Base-by-base conservation (phyloP, 1,139 yeast species). In the Lodderomyces jiufengensis region DNA sequence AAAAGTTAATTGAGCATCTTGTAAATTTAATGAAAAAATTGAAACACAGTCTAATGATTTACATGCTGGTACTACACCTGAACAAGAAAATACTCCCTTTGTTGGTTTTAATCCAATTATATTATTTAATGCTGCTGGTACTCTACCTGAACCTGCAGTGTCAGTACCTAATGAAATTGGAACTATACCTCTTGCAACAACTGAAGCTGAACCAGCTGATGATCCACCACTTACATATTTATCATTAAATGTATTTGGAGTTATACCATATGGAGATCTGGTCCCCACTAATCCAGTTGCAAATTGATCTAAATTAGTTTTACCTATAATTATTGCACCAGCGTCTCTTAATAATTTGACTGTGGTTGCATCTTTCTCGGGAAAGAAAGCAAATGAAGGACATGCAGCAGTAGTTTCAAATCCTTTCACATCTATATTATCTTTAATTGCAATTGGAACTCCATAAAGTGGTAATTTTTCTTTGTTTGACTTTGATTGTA, bases 111-210 rank as follows among this genome's bases (percentile, higher is more conserved):
- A 73, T 10, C 97, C 97, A 46, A 92, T 73, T 49, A 92, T 62
- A 57, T 90, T 90, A 70, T 92, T 92, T 49, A 90, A 71, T 16
- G 88, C 92, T n/a, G 97, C 97, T 18, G 98, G 98, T 22, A 92
- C 97, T 53, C 97, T 75, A 32, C 97, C 97, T 9, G 95, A 85
- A 16, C 98, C 98, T n/a, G 97, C 97, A 30, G 98, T 92, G 55
- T 92, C 98, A 6, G 97, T 90, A 33, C 97, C 97, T 48, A 92
- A 70, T 3, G 96, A 72, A 35, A 90, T 52, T 20, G 97, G 96
- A 12, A 85, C 96, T 38, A 82, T 70, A 38, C 97, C 97, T 48
- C 88, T 71, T 13, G 88, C 88, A 14, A 87, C 97, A 21, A 82
- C 92, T 11, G 82, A 80, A 5, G 95, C 95, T 15, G 95, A 85